Evolutionary conservation across 1,284 basidiomycete species (phyloP), one percentile per base, ranked within the genome.

Genomic region (Phlebopus sp.): DNA sequence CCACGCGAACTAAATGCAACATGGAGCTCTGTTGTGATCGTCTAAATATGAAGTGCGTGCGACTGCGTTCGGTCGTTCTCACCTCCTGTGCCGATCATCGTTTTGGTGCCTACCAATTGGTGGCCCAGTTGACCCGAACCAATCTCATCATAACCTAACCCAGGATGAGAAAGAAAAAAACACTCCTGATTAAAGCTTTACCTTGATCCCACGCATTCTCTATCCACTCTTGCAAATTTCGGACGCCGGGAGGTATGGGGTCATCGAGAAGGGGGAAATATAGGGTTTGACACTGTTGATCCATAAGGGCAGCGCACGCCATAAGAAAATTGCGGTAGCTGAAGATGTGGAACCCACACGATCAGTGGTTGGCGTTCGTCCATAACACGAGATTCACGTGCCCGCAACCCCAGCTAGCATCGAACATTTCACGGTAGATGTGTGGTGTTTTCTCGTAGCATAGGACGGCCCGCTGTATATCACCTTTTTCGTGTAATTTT

Each of bases 251-350:
- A 1, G 79, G 68, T 5, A 72, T 68, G 5, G 80, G 79, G 7
- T 64, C 55, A 46, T 78, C 74, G 3, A 91, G 71, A n/a, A 80
- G 66, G 1, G 75, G 66, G 49, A 75, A 76, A 60, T 91, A 91
- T 49, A 74, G 49, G 0, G 78, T 76, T 59, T 87, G 84, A 6
- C 64, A 49, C 45, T 66, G 62, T 60, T 91, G 89, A 37, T 75
- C 74, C 71, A 88, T 78, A 14, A 94, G 73, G 5, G 82, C 76
- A 1, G 86, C 74, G 54, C 91, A 90, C 4, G 77, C 73, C 86
- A 95, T 94, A 47, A 90, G 58, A 58, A 86, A 92, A 62, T 93
- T 94, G 27, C 91, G 84, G 62, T 94, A 93, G n/a, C 88, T 90
- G 52, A 35, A n/a, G 11, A 37, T 14, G 10, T 5, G 18, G 19